phyloP scores from a whole-genome alignment of 495 filamentous ascomycete species.

The Lasiosphaeria miniovina region DNA sequence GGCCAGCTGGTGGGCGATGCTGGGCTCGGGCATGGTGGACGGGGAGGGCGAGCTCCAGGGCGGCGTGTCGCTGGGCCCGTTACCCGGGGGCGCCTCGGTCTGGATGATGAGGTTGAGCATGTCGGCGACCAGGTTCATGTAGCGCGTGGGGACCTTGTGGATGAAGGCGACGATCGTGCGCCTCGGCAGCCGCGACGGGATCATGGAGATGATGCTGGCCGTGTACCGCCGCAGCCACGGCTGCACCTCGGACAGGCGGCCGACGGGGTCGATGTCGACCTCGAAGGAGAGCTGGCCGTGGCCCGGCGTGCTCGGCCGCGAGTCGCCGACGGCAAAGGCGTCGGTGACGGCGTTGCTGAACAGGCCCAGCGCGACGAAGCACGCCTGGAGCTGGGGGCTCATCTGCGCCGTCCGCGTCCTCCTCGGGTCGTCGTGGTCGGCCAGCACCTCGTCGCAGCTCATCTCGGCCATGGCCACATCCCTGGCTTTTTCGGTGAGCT shows the following conservation, averaged over 20 bases:
- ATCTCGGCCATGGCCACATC: slow-evolving; percentile 6
- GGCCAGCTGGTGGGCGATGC: slow-evolving; percentile 28
- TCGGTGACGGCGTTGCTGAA: slow-evolving; percentile 14
- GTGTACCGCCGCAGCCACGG: slow-evolving; percentile 25
- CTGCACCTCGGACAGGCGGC: slow-evolving; percentile 15
- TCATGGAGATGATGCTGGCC: slow-evolving; percentile 21
- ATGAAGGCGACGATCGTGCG: slow-evolving; percentile 23
- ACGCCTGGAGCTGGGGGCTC: slow-evolving; percentile 19
- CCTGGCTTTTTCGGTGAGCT: slow-evolving; percentile 12
- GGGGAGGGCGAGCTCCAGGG: neutral
- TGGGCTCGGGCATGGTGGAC: neutral
- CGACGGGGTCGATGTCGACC: slow-evolving; percentile 7
- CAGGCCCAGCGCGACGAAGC: slow-evolving; percentile 19
- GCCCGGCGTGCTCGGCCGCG: slow-evolving; percentile 7
- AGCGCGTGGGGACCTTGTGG: slow-evolving; percentile 23
- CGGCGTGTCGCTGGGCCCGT: neutral
- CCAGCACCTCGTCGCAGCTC: neutral
- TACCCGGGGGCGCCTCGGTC: neutral
- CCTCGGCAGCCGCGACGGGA: slow-evolving; percentile 20
- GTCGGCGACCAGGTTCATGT: slow-evolving; percentile 19
- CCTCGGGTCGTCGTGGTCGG: neutral
- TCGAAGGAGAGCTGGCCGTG: slow-evolving; percentile 5
- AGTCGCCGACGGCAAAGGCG: slow-evolving; percentile 9
- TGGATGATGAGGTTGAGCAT: slow-evolving; percentile 7
- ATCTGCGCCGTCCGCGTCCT: neutral